Evolutionary conservation across 257 asterid species (phyloP), one percentile per base, ranked within the genome.

Genomic region (Jacaranda copaia): DNA sequence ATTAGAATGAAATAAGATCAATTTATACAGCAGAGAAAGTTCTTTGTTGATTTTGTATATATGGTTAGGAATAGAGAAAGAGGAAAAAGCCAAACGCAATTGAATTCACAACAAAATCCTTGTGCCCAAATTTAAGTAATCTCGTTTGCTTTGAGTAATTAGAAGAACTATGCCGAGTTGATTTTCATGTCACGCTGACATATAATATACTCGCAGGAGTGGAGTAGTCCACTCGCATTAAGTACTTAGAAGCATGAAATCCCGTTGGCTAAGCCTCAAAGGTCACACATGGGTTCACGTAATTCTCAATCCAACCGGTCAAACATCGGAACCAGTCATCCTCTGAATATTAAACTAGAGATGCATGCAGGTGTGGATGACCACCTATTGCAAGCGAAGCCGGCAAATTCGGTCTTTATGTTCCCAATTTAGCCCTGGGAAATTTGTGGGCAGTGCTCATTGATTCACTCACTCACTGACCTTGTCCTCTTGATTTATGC

Each of bases 371-470:
- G 25, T 11, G 19, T 3, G 5, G 38, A 51, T 25, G 43, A 75
- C 70, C 74, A 77, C 70, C 77, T 75, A 77, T 80, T 13, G 73
- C 84, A 77, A 69, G 84, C 60, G 59, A 57, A 48, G 67, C 79
- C 66, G 72, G 72, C 57, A 11, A 79, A 36, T 19, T 14, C 16
- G 69, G 48, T 18, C 0, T 19, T 25, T 74, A 45, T 19, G 4
- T 53, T 55, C 61, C 61, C 5, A 58, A 45, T 19, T 20, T 51
- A 25, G 18, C 42, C 7, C 49, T 49, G 72, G 46, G 75, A 48
- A 75, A 72, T 15, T 38, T 36, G 81, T 72, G 81, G 81, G 81
- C 85, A 81, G 81, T 81, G 85, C 76, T 53, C 42, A n/a, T 42
- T 80, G 5, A 67, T 73, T 74, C 36, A 75, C 18, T 74, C 5